These are phyloP conservation scores for Candolleomyces eurysporus DNA, from an alignment of 768 basidiomycete genomes.

Conservation along the genomic window DNA sequence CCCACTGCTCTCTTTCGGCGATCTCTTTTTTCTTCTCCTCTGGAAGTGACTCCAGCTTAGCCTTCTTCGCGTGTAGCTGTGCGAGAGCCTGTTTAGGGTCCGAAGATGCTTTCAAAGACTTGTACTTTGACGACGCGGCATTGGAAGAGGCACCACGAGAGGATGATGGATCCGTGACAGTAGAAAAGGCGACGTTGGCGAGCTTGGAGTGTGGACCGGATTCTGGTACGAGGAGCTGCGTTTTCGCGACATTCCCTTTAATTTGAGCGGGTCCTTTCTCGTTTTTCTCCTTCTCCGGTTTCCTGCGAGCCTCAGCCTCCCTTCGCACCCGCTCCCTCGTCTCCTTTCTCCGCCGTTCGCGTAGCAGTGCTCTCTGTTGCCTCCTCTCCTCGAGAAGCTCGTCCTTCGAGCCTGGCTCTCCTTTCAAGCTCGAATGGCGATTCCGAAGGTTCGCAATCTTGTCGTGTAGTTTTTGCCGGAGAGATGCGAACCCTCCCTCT, in stretches of 20 bases:
- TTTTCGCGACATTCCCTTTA: conserved; percentile 53
- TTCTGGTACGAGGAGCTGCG: conserved; percentile 73
- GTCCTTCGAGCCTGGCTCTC: conserved; percentile 66
- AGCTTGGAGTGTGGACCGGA: conserved; percentile 25
- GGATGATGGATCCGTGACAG: conserved; percentile 46
- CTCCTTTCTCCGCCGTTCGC: conserved; percentile 83
- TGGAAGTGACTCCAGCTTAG: conserved; percentile 71
- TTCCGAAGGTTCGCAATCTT: conserved; percentile 67
- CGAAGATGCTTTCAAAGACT: conserved; percentile 66
- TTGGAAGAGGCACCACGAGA: not conserved
- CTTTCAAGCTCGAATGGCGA: conserved; percentile 13
- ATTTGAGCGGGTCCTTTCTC: conserved; percentile 42
- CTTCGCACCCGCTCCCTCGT: conserved; percentile 77
- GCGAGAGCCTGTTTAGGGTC: conserved; percentile 86
- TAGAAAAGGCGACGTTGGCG: conserved; percentile 71
- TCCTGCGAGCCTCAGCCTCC: conserved; percentile 58
- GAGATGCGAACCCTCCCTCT: conserved; percentile 55
- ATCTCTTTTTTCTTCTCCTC: conserved; percentile 81
- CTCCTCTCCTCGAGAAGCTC: conserved; percentile 81
- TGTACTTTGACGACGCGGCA: conserved; percentile 23
- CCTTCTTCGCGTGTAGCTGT: conserved; percentile 74
- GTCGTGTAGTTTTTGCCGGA: conserved; percentile 74
- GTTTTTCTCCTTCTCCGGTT: conserved; percentile 45
- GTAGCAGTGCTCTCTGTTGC: conserved; percentile 71
- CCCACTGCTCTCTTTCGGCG: conserved; percentile 86